Evolutionary conservation across 352 stramenopile species (phyloP), one percentile per base, ranked within the genome.

Genomic region (Phytophthora syringae): DNA sequence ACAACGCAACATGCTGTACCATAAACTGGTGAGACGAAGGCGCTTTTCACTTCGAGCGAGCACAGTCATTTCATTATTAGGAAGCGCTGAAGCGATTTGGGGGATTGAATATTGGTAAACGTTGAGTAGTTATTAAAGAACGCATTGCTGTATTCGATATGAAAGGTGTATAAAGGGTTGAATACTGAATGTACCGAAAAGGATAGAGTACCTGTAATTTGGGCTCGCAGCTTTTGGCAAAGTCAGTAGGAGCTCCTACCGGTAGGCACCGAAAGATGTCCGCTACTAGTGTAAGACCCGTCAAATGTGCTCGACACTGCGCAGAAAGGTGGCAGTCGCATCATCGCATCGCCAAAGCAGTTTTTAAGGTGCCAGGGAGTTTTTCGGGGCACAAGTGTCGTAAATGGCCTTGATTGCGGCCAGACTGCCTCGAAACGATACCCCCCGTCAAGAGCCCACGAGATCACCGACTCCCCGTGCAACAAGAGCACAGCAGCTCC

Each of bases 1-100:
- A 58, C 36, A 12, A n/a, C 51, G 51, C 51, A 55, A 54, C 60
- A 56, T 50, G 57, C 24, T 50, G 50, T 32, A 16, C 16, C 47
- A 65, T 65, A 65, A 65, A 59, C 21, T 6, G 36, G 30, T 50
- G 30, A 11, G 20, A 16, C 42, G 16, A 21, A 18, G 7, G 28
- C 3, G 2, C 42, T 32, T 27, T 18, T 10, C 10, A 47, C 6
- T 22, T 15, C 9, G 5, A 24, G 39, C n/a, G 10, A 28, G 12
- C 32, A 37, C 6, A 37, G n/a, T n/a, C n/a, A n/a, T n/a, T n/a
- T n/a, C n/a, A n/a, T n/a, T n/a, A n/a, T n/a, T n/a, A n/a, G n/a
- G n/a, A n/a, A n/a, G n/a, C n/a, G n/a, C n/a, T n/a, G n/a, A n/a
- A n/a, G n/a, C n/a, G n/a, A n/a, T n/a, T n/a, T n/a, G n/a, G n/a